Conservation (phyloP, 352 stramenopile species). For the Pythium sukuiense region DNA sequence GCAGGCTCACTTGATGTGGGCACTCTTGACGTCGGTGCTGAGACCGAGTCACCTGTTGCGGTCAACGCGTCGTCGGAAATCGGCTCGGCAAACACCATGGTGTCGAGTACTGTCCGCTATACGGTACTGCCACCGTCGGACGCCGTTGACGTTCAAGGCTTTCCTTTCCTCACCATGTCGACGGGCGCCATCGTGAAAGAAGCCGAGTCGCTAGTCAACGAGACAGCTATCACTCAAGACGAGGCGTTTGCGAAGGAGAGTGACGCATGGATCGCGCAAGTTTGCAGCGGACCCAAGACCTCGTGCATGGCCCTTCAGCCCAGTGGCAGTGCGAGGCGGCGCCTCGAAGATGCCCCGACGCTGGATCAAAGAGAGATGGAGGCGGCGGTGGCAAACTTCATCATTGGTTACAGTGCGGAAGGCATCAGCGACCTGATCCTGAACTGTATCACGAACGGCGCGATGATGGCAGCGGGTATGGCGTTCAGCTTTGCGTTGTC, state of each 20-base stretch:
- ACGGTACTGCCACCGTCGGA: neutral
- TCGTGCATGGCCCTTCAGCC: neutral
- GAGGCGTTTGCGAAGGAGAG: neutral
- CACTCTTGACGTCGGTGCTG: neutral
- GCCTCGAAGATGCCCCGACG: neutral
- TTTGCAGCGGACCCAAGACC: neutral
- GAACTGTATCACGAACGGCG: neutral
- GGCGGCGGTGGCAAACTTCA: too few species aligned
- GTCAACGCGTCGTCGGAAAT: neutral
- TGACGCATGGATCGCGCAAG: neutral
- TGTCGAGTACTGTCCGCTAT: neutral
- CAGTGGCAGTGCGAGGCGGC: neutral
- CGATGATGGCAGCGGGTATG: neutral
- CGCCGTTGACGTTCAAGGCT: neutral
- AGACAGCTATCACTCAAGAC: neutral
- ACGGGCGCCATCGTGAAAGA: neutral
- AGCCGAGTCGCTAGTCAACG: neutral
- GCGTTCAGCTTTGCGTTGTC: neutral
- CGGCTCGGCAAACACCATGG: too few species aligned
- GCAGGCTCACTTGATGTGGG: slow-evolving; percentile 5
- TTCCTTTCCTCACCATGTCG: slow-evolving; percentile 7
- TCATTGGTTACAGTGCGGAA: too few species aligned
- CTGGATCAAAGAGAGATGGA: neutral
- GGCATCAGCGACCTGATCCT: neutral
- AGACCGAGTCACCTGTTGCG: neutral